phyloP scores from a whole-genome alignment of 768 basidiomycete genomes.

The Chalciporus chontae region DNA sequence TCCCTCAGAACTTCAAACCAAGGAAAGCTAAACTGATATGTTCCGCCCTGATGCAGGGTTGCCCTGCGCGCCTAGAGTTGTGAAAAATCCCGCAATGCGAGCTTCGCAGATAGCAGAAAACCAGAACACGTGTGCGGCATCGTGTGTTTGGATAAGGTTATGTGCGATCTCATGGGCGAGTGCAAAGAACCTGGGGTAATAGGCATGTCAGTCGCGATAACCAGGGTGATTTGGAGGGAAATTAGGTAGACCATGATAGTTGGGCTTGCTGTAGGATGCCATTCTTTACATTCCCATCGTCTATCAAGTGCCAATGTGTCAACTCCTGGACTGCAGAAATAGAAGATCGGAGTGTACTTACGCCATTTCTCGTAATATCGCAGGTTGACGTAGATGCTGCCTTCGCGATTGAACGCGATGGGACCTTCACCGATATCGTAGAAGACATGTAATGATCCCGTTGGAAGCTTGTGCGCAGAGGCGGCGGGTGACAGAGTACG shows the following conservation, averaged over 20 bases:
- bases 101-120: slow-evolving; percentile 82
- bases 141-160: slow-evolving; percentile 79
- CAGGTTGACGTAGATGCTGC: slow-evolving; percentile 83
- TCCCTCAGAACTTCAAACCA: too few species aligned
- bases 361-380: slow-evolving; percentile 82
- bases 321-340: background rate
- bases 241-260: slow-evolving; percentile 63
- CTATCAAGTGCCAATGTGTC: slow-evolving; percentile 34
- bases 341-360: slow-evolving; percentile 36
- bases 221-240: background rate
- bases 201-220: too few species aligned
- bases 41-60: too few species aligned
- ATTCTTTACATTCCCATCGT: slow-evolving; percentile 58
- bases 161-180: slow-evolving; percentile 90
- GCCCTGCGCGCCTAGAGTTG: slow-evolving; percentile 10
- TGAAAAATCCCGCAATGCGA: slow-evolving; percentile 39
- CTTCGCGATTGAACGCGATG: slow-evolving; percentile 92
- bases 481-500: slow-evolving; percentile 60
- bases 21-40: too few species aligned
- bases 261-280: slow-evolving; percentile 59
- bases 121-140: slow-evolving; percentile 89
- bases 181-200: slow-evolving; percentile 72
- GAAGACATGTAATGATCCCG: slow-evolving; percentile 77
- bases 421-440: slow-evolving; percentile 71
- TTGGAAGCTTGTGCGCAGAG: slow-evolving; percentile 65